Base-by-base conservation (phyloP, 2,329 filamentous ascomycete genomes). In the Talaromyces sp. region DNA sequence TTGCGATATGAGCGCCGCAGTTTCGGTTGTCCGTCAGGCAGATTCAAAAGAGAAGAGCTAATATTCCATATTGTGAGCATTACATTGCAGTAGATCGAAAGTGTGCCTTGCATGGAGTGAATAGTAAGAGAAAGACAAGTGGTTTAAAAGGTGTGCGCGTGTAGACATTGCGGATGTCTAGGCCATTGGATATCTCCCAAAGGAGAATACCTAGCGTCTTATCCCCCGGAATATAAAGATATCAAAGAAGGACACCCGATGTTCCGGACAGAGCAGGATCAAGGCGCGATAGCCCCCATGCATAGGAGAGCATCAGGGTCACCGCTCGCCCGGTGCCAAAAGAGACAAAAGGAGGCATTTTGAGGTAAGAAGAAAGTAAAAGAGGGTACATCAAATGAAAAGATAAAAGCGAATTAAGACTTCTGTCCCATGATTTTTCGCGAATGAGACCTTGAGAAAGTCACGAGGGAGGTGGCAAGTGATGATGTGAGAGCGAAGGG, bases 61-160 rank as follows among this genome's bases (percentile, higher is more conserved):
- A 69, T 65, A 69, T 62, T 67, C 66, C 65, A 68, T 63, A 75
- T 69, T 61, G 69, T 73, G 69, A 74, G 70, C 64, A 71, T 74
- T 70, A 72, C 70, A 73, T 62, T 66, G 65, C 63, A 14, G 27
- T 27, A 52, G 48, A 52, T 26, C 24, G 19, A 17, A 52, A 52
- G 29, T 27, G 48, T 26, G 48, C 19, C 27, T 52, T 19, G 24
- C 48, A 29, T 5, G 27, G 14, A 26, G 48, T n/a, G 48, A 52
- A 52, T 11, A n/a, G 17, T 24, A 52, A 52, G 48, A 29, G 48
- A 29, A 26, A 46, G 24, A 48, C 54, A 29, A 54, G 46, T 50
- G 62, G 56, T 26, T 56, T 61, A 61, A 61, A 65, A 61, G 62
- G 62, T 57, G 50, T 58, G 57, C 55, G 48, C 48, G 1, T 12